Percentiles rank a stretch among this genome's conserved stretches.
phyloP scores from a whole-genome alignment of 306 rosid genomes.

The Acacia crassicarpa region DNA sequence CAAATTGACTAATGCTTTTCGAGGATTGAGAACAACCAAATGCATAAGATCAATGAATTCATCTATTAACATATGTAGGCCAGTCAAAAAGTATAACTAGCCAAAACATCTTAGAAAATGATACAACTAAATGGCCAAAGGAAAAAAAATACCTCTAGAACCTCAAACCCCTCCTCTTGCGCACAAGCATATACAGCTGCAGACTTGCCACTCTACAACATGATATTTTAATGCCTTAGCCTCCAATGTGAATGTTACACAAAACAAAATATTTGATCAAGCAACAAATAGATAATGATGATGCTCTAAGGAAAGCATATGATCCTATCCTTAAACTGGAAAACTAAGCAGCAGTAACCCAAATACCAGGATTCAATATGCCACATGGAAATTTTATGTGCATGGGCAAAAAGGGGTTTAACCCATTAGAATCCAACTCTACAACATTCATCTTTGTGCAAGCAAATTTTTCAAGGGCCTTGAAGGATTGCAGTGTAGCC shows the following conservation, averaged over 20 bases:
- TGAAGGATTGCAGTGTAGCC: constrained; percentile 1
- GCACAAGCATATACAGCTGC: constrained; percentile 98
- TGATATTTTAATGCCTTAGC: constrained; percentile 32
- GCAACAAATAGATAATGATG: constrained; percentile 20
- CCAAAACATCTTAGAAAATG: not conserved
- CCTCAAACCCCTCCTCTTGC: constrained; percentile 74
- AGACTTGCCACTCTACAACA: constrained; percentile 92
- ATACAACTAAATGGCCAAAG: not conserved
- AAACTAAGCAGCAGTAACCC: not conserved
- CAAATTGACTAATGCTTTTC: constrained; percentile 7
- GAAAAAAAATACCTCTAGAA: constrained; percentile 74
- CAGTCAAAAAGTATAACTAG: constrained; percentile 16
- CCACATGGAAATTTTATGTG: constrained; percentile 8
- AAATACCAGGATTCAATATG: not conserved
- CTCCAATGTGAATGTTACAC: constrained; percentile 10
- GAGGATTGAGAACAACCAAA: constrained; percentile 2
- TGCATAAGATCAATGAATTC: constrained; percentile 18
- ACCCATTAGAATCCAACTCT: constrained; percentile 13
- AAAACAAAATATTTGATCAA: not conserved
- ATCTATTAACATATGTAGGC: constrained; percentile 10
- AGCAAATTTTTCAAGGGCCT: not conserved
- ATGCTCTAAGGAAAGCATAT: constrained; percentile 2
- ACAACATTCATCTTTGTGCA: not conserved
- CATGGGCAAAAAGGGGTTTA: not conserved
- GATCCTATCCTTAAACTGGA: constrained; percentile 18